Percentiles rank a stretch among this genome's conserved stretches.
Evolutionary conservation across 2,329 filamentous ascomycete species (phyloP).

Genomic region (Xylaria sp.): DNA sequence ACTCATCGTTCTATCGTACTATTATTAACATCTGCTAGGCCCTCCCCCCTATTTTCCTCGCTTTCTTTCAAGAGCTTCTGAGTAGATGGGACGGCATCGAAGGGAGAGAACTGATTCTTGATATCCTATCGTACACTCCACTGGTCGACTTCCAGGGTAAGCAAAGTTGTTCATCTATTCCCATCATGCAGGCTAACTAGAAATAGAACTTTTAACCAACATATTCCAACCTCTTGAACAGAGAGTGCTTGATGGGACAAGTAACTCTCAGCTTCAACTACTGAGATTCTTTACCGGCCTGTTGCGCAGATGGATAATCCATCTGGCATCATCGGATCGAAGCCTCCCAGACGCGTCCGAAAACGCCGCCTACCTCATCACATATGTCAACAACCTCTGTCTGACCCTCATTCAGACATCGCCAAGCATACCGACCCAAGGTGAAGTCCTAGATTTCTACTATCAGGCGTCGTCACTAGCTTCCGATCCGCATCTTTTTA

Average conservation of each 20-base stretch:
- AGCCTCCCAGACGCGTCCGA: slow-evolving; percentile 35
- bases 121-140: slow-evolving; percentile 52
- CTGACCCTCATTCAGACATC: slow-evolving; percentile 55
- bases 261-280: slow-evolving; percentile 52
- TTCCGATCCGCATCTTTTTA: slow-evolving; percentile 45
- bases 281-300: slow-evolving; percentile 63
- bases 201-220: slow-evolving; percentile 46
- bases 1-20: not conserved
- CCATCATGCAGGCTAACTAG: slow-evolving; percentile 22
- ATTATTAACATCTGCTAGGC: slow-evolving; percentile 28
- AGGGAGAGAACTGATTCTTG: slow-evolving; percentile 49
- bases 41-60: slow-evolving; percentile 45
- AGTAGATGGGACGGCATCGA: slow-evolving; percentile 57
- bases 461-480: slow-evolving; percentile 55
- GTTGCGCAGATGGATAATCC: slow-evolving; percentile 54
- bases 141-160: slow-evolving; percentile 53
- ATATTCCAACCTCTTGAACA: slow-evolving; percentile 49
- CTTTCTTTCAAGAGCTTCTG: slow-evolving; percentile 50
- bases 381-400: slow-evolving; percentile 50
- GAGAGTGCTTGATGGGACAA: slow-evolving; percentile 43
- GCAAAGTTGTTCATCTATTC: slow-evolving; percentile 4
- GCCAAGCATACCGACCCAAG: slow-evolving; percentile 40
- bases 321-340: slow-evolving; percentile 38
- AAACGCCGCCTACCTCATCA: slow-evolving; percentile 39
- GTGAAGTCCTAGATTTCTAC: slow-evolving; percentile 65